Evolutionary conservation across 1,139 yeast species (phyloP), one percentile per base, ranked within the genome.

Genomic region (Sugiyamaella neomexicana): DNA sequence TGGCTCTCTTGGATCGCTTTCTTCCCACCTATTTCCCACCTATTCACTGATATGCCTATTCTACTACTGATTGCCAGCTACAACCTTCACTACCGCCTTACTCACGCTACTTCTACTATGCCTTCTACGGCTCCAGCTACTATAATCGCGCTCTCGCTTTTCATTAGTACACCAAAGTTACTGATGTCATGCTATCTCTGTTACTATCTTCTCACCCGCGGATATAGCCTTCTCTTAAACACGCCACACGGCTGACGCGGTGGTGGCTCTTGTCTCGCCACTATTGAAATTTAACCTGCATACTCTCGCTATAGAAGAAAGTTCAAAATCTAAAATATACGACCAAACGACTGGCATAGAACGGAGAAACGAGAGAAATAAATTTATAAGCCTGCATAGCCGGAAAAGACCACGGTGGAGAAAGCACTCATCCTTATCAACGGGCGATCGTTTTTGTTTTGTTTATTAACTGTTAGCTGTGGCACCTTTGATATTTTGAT

Each of bases 341-440:
- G 34, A 29, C 34, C 34, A 29, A 29, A 29, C 34, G 34, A 29
- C 34, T 9, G 34, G 34, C 34, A 20, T 20, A 20, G 25, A n/a
- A 20, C 34, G 34, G 34, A 7, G 34, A 29, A 29, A 29, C 34
- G 34, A 29, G 10, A 29, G 34, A 29, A 29, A 29, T 29, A 9
- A 34, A 45, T 45, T 45, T 45, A 45, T 45, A 45, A 45, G 49
- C 49, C 34, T 34, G 49, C 40, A 34, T 15, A 45, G 32, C 10
- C 9, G 32, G 16, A 42, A 42, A 29, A 27, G 13, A 42, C 46
- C 46, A 42, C 46, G 46, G 27, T 36, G 29, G 46, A 34, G 25
- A 20, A 20, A 20, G 25, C 25, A 20, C 25, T 20, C 25, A 20
- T 20, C 25, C 25, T 20, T 20, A 27, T 17, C 27, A 39, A 4